Percentiles rank a stretch among this genome's conserved stretches.
These are phyloP conservation scores for Strigomonas culicis DNA, from an alignment of 208 protist species.

Conservation along the genomic window DNA sequence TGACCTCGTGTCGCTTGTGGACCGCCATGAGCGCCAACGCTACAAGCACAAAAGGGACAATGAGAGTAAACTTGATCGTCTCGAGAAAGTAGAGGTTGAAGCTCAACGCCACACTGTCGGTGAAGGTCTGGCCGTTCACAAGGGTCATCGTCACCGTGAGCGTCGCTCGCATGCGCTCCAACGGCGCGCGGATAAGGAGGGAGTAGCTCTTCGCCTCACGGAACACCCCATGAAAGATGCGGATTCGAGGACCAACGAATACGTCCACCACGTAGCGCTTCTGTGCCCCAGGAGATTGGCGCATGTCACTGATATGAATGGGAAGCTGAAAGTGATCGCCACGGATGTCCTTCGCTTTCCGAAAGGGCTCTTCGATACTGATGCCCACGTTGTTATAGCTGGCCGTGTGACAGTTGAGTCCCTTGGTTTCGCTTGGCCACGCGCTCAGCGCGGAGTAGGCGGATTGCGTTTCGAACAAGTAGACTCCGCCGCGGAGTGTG, in stretches of 20 bases:
- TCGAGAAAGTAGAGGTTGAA: constrained; percentile 88
- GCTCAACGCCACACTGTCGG: constrained; percentile 62
- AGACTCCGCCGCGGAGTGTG: constrained; percentile 86
- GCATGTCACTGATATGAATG: constrained; percentile 66
- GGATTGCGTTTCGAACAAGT: constrained; percentile 70
- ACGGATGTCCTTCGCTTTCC: constrained; percentile 52
- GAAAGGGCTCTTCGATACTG: constrained; percentile 49
- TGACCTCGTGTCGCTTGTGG: constrained; percentile 51
- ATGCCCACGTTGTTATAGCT: constrained; percentile 74
- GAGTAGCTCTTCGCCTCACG: constrained; percentile 35
- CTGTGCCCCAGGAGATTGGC: constrained; percentile 7
- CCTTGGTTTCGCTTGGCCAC: constrained; percentile 71
- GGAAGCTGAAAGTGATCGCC: constrained; percentile 64
- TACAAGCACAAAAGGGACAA: constrained; percentile 69
- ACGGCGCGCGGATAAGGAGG: constrained; percentile 50
- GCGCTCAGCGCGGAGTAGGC: constrained; percentile 73
- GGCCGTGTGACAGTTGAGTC: constrained; percentile 73
- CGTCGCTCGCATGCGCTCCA: constrained; percentile 55
- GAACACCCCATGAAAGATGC: constrained; percentile 46
- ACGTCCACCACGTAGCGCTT: constrained; percentile 58
- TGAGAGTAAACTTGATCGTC: constrained; percentile 70
- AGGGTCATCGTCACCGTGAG: constrained; percentile 63
- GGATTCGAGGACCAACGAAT: constrained; percentile 55
- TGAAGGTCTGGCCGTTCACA: constrained; percentile 67
- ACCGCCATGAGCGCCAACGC: constrained; percentile 59